Conservation (phyloP, 2,329 filamentous ascomycete species). For the Hypoxylon rubiginosum region DNA sequence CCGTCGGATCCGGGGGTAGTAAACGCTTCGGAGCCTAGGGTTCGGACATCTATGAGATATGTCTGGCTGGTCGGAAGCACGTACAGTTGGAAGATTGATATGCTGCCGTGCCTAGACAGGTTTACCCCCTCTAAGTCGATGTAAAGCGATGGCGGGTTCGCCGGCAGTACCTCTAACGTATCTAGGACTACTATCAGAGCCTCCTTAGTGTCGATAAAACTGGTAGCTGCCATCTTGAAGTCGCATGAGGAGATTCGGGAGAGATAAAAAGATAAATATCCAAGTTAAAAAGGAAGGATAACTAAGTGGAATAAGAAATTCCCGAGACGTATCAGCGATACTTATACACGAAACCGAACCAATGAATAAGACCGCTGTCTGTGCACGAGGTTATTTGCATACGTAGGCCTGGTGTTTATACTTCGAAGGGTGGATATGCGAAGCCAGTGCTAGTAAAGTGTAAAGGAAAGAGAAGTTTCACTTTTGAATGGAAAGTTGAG, state of each 20-base stretch:
- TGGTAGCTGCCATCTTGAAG: not conserved
- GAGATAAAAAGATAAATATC: not conserved
- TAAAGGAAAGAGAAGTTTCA: too few species aligned
- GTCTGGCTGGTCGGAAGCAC: constrained; percentile 48
- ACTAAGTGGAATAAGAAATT: too few species aligned
- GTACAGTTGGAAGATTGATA: constrained; percentile 61
- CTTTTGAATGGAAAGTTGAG: too few species aligned
- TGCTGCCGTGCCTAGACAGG: constrained; percentile 57
- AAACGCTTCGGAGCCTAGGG: constrained; percentile 57
- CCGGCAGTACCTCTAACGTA: constrained; percentile 44
- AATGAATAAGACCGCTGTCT: too few species aligned
- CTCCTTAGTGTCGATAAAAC: constrained; percentile 25
- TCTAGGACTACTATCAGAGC: constrained; percentile 40
- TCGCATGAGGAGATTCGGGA: not conserved
- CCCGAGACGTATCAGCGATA: too few species aligned
- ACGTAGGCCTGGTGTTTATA: too few species aligned
- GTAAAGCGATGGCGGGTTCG: constrained; percentile 56
- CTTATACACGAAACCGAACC: too few species aligned
- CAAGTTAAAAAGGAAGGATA: too few species aligned
- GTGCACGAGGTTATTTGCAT: too few species aligned
- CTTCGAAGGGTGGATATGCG: too few species aligned
- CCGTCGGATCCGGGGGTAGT: constrained; percentile 18
- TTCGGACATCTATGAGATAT: constrained; percentile 62
- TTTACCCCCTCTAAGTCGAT: constrained; percentile 64
- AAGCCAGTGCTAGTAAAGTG: too few species aligned